Evolutionary conservation across 2,329 filamentous ascomycete species (phyloP).

Genomic region (Fusarium ambrosium): DNA sequence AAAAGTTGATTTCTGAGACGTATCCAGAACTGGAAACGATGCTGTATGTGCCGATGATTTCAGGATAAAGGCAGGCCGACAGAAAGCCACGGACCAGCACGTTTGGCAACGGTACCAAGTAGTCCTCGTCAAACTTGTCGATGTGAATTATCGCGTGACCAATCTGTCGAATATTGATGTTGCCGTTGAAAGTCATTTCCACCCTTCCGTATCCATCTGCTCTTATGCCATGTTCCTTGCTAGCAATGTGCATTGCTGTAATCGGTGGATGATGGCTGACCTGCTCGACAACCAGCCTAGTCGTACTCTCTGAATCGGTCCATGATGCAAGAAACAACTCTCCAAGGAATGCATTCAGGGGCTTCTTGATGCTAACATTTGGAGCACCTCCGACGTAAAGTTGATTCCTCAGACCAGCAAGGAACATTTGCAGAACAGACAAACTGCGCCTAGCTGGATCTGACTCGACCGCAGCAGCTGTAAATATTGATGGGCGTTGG

Average conservation of each 20-base stretch:
- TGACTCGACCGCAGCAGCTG: conserved; percentile 60
- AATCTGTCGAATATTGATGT: conserved; percentile 64
- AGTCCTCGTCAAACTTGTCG: conserved; percentile 64
- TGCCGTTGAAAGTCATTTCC: conserved; percentile 65
- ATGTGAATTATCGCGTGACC: conserved; percentile 64
- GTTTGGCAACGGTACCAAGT: conserved; percentile 62
- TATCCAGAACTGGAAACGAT: conserved; percentile 61
- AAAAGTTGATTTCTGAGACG: conserved; percentile 62
- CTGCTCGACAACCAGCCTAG: conserved; percentile 59
- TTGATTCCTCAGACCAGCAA: conserved; percentile 61
- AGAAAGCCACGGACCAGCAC: conserved; percentile 63
- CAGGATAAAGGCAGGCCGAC: conserved; percentile 62
- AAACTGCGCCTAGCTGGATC: conserved; percentile 59
- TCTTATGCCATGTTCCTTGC: conserved; percentile 58
- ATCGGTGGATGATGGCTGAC: conserved; percentile 68
- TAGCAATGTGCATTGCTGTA: conserved; percentile 64
- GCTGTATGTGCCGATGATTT: conserved; percentile 60
- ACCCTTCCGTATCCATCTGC: conserved; percentile 66
- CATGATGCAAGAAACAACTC: conserved; percentile 63
- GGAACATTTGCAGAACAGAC: conserved; percentile 62
- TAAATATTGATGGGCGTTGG: conserved; percentile 62
- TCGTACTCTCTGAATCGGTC: conserved; percentile 47
- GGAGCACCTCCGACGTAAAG: conserved; percentile 63
- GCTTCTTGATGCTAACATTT: conserved; percentile 64
- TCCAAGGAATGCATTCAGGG: conserved; percentile 66